Evolutionary conservation across 2,329 filamentous ascomycete species (phyloP), one percentile per base, ranked within the genome.

Genomic region (Dothistroma pini): DNA sequence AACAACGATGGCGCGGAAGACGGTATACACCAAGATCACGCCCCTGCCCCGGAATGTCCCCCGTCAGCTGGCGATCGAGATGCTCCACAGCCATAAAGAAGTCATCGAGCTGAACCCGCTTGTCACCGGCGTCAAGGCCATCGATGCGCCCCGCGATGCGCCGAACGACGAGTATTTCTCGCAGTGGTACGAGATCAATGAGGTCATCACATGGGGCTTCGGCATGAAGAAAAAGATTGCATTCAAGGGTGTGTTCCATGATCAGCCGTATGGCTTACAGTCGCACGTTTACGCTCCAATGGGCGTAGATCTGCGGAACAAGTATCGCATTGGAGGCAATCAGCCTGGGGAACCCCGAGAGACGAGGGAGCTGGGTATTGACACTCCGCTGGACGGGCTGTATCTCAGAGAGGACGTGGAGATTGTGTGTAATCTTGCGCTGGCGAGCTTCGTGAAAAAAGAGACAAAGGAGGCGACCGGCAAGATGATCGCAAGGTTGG

Each of bases 181-280:
- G 64, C 88, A 87, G 32, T 90, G 87, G 87, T 90, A 90, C 73
- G 86, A 89, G 74, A 89, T 90, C 70, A 83, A 78, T 60, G 83
- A 90, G 79, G 83, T 86, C 69, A 86, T 90, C 62, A 86, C 89
- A 71, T 84, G 86, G 67, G 76, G 89, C 6, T 87, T 87, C 0
- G 87, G 87, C 35, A 76, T 89, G 58, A 87, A 87, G 66, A 85
- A 80, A 75, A 79, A 84, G 70, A 87, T 90, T 74, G 81, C 79
- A 52, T 90, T 90, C 77, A 88, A 85, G 62, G 87, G 85, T 62
- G 88, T 86, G 70, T 90, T 90, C 72, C 87, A 90, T 70, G 83
- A 89, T 72, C 84, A 89, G 79, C 85, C 87, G 2, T 89, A 86
- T 84, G 87, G 87, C 3, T 76, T 90, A 61, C 87, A 90, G 76